A percentile compares a stretch with the other conserved stretches of the same genome.
Conservation (phyloP, 305 asterid genomes). For the Fraxinus sp. region DNA sequence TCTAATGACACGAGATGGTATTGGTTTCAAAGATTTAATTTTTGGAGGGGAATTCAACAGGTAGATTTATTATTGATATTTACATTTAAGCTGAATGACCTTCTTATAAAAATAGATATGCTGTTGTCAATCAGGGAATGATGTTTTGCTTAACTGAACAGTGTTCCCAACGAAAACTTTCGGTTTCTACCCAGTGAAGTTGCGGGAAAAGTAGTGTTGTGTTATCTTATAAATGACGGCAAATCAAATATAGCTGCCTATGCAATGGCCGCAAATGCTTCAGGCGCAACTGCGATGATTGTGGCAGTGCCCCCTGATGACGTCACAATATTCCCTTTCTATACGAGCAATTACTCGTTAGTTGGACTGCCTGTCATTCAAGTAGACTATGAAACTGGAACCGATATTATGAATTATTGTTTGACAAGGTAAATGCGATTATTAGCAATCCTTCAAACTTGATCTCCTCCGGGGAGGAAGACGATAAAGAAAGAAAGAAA, state of each 20-base stretch:
- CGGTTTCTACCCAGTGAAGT: not conserved
- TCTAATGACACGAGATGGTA: not conserved
- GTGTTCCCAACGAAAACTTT: not conserved
- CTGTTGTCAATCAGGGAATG: not conserved
- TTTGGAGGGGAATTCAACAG: not conserved
- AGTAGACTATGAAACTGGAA: constrained; percentile 6
- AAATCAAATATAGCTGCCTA: not conserved
- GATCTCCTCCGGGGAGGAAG: not conserved
- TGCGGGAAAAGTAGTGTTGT: constrained; percentile 1
- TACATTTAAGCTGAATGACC: not conserved
- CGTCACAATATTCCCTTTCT: not conserved
- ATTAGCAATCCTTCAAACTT: not conserved
- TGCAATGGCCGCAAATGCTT: not conserved
- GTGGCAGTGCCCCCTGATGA: constrained; percentile 7
- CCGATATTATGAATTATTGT: not conserved
- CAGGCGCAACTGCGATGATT: constrained; percentile 6
- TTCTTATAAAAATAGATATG: not conserved
- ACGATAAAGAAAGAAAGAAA: not conserved
- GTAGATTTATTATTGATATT: not conserved
- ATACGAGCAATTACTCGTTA: not conserved
- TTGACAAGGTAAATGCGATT: constrained; percentile 13
- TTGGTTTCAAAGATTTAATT: not conserved
- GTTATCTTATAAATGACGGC: not conserved
- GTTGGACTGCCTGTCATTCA: not conserved
- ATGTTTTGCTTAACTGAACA: not conserved